Conservation (phyloP, 768 basidiomycete species). For the Floccularia luteovirens region DNA sequence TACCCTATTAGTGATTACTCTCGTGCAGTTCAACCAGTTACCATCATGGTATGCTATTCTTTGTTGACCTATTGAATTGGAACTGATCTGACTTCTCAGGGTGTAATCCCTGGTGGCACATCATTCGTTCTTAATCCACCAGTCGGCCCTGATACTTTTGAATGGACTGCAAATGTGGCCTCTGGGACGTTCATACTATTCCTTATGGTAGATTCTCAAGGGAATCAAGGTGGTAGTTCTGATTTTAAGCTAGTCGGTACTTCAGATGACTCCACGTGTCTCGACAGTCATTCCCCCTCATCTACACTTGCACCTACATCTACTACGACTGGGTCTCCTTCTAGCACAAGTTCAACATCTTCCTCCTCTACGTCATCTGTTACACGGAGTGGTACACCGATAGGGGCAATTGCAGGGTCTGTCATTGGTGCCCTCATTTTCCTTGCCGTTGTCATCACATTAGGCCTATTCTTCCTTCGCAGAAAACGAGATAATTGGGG, state of each 20-base stretch:
- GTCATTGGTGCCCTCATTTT: slow-evolving; percentile 48
- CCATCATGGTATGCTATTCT: slow-evolving; percentile 35
- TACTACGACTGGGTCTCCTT: slow-evolving; percentile 9
- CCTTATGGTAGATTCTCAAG: slow-evolving; percentile 40
- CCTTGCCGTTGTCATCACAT: slow-evolving; percentile 39
- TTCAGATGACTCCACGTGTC: slow-evolving; percentile 42
- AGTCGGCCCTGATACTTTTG: slow-evolving; percentile 26
- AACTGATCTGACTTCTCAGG: slow-evolving; percentile 23
- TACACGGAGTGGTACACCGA: slow-evolving; percentile 19
- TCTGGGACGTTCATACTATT: slow-evolving; percentile 56
- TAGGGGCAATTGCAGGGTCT: slow-evolving; percentile 42
- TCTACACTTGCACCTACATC: slow-evolving; percentile 26
- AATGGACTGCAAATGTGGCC: slow-evolving; percentile 52
- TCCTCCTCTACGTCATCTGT: slow-evolving; percentile 12
- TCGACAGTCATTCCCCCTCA: slow-evolving; percentile 44
- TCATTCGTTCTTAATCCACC: slow-evolving; percentile 36
- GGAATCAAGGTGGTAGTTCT: slow-evolving; percentile 53
- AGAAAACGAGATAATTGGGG: slow-evolving; percentile 19
- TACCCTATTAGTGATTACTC: slow-evolving; percentile 38
- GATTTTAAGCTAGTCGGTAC: slow-evolving; percentile 37
- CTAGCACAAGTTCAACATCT: slow-evolving; percentile 12
- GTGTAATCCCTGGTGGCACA: slow-evolving; percentile 56
- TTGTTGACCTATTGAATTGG: not conserved
- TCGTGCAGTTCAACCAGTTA: slow-evolving; percentile 43
- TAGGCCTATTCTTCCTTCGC: slow-evolving; percentile 44